These are phyloP conservation scores for Leavenworthia alabamica DNA, from an alignment of 345 rosid genomes.

Conservation along the genomic window DNA sequence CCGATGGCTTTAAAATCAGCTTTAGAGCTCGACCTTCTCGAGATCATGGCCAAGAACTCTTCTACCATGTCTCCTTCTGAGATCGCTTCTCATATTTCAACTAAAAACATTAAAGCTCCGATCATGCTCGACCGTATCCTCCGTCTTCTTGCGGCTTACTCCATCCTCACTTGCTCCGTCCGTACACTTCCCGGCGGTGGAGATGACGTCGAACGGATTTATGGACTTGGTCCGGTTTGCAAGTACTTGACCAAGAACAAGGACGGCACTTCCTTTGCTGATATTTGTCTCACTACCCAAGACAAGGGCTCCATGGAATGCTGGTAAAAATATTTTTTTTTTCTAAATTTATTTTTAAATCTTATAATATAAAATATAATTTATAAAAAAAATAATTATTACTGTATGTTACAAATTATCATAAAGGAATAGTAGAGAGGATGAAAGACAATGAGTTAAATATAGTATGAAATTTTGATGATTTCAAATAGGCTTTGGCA, in stretches of 20 bases:
- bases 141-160: conserved; percentile 60
- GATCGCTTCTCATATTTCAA: conserved; percentile 58
- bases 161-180: conserved; percentile 47
- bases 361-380: too few relatives aligned
- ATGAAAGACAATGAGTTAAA: neutral
- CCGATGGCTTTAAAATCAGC: conserved; percentile 82
- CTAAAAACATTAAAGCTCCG: conserved; percentile 64
- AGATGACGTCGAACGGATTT: conserved; percentile 49
- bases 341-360: too few relatives aligned
- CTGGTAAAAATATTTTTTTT: conserved; percentile 67
- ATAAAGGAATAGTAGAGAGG: neutral
- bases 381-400: too few relatives aligned
- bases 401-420: too few relatives aligned
- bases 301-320: conserved; percentile 83
- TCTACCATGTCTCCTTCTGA: conserved; percentile 51
- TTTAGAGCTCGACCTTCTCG: conserved; percentile 72
- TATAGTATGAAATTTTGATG: too few relatives aligned
- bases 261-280: conserved; percentile 58
- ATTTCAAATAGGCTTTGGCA: too few relatives aligned
- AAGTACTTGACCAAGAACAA: conserved; percentile 69
- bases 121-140: conserved; percentile 64
- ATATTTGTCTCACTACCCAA: conserved; percentile 68
- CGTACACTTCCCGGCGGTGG: conserved; percentile 22
- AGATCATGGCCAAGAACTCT: conserved; percentile 58
- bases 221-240: conserved; percentile 67